Base-by-base conservation (phyloP, 495 filamentous ascomycete species). In the Neurospora sp. region DNA sequence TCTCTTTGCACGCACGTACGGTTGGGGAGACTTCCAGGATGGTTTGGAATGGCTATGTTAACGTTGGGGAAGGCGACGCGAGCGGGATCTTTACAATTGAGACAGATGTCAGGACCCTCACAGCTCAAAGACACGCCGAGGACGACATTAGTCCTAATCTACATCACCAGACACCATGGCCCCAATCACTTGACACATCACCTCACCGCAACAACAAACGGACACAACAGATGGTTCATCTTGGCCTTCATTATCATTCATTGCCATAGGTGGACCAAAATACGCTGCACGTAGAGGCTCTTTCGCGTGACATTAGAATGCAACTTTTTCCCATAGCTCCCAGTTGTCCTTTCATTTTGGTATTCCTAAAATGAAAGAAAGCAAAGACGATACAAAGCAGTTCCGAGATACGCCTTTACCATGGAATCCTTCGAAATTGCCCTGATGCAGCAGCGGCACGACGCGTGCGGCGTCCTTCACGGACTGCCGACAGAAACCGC, bases 351-450 rank as follows among this genome's bases (percentile, higher is more conserved):
- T 81, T 77, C 75, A 76, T 79, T 74, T 75, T 72, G 48, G 48
- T 61, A 61, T 61, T 12, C 14, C 72, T 73, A 73, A 72, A 75
- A 78, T 79, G 76, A 79, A 79, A 79, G 79, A 78, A 76, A 79
- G 78, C 78, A 78, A 80, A 81, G 77, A 78, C 75, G 78, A 80
- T 76, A 78, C 71, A 80, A 61, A 80, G 78, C 77, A 79, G 48
- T 78, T 79, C 79, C 79, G 75, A 79, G 77, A 76, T 81, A 79
- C 78, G 78, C 79, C 78, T 74, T 76, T 77, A 80, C 78, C 78
- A 81, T 80, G 79, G 77, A 27, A 31, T 76, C 75, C 77, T 69
- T 80, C 75, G 75, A 81, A 79, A 78, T 75, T 76, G 73, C 71
- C 75, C 73, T 72, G 69, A 61, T 61, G 22, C 48, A 61, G 48